These are phyloP conservation scores for Lolium rigidum DNA, from an alignment of 176 grass and related monocot species.

Conservation along the genomic window DNA sequence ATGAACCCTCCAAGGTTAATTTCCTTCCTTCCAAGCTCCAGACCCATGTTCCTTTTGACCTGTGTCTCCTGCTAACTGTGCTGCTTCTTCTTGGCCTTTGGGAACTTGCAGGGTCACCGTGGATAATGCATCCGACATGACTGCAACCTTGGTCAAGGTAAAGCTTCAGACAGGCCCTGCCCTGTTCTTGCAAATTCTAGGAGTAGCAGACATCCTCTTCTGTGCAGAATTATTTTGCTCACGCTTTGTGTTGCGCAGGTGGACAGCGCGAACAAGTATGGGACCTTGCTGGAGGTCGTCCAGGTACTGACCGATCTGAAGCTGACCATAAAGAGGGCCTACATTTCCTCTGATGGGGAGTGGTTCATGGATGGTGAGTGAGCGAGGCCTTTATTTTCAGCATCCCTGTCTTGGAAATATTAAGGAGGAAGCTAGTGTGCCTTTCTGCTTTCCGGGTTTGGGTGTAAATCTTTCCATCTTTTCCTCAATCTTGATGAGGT, in stretches of 20 bases:
- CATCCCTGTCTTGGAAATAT: constrained; percentile 48
- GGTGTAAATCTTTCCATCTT: constrained; percentile 37
- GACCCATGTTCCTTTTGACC: constrained; percentile 21
- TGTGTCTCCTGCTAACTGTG: constrained; percentile 23
- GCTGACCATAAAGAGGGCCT: constrained; percentile 87
- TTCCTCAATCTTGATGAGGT: constrained; percentile 24
- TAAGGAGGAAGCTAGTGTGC: constrained; percentile 34
- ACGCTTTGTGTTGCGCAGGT: constrained; percentile 56
- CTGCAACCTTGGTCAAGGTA: constrained; percentile 90
- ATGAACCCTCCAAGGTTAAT: constrained; percentile 96
- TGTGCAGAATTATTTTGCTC: background rate
- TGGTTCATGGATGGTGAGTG: constrained; percentile 99
- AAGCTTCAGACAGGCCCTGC: constrained; percentile 19
- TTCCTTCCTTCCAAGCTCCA: background rate
- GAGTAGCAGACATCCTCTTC: constrained; percentile 15
- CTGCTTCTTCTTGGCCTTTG: constrained; percentile 35
- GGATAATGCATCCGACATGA: constrained; percentile 79
- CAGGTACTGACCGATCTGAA: constrained; percentile 95
- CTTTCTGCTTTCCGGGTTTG: constrained; percentile 40
- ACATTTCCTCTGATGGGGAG: constrained; percentile 97
- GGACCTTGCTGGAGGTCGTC: constrained; percentile 92
- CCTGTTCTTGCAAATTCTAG: constrained; percentile 41
- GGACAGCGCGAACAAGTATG: constrained; percentile 95
- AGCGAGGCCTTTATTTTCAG: background rate
- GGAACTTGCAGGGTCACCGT: constrained; percentile 71